A percentile compares a stretch with the other conserved stretches of the same genome.
phyloP scores from a whole-genome alignment of 345 rosid species.

The Reutealis trisperma region DNA sequence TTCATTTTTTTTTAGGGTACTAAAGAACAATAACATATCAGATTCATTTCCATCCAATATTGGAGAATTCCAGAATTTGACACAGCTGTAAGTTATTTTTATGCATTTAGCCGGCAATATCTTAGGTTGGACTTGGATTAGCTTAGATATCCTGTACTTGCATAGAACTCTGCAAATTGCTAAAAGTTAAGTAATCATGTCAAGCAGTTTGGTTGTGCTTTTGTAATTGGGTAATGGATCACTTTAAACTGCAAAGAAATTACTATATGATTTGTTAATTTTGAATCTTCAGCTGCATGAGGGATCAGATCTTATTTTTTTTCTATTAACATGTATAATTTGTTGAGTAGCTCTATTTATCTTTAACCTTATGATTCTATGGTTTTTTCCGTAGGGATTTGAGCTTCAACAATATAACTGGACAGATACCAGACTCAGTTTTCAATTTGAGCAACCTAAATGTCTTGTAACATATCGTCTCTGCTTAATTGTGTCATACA shows the following conservation, averaged over 20 bases:
- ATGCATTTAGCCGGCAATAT: background rate
- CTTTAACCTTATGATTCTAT: background rate
- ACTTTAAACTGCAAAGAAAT: background rate
- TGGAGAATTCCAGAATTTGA: slow-evolving; percentile 49
- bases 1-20: slow-evolving; percentile 39
- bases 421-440: slow-evolving; percentile 43
- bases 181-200: background rate
- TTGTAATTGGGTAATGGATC: background rate
- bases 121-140: background rate
- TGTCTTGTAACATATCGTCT: slow-evolving; percentile 51
- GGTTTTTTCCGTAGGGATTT: slow-evolving; percentile 45
- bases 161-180: background rate
- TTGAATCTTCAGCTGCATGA: background rate
- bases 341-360: background rate
- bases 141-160: background rate
- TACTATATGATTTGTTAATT: background rate
- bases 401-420: slow-evolving; percentile 55
- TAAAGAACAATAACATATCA: slow-evolving; percentile 55
- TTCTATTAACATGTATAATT: background rate
- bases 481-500: background rate
- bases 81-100: slow-evolving; percentile 51
- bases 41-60: slow-evolving; percentile 59
- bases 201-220: background rate
- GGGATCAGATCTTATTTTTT: background rate
- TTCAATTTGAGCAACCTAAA: slow-evolving; percentile 42